Evolutionary conservation across 768 basidiomycete genomes (phyloP).

Genomic region (Naganishia antarctica): DNA sequence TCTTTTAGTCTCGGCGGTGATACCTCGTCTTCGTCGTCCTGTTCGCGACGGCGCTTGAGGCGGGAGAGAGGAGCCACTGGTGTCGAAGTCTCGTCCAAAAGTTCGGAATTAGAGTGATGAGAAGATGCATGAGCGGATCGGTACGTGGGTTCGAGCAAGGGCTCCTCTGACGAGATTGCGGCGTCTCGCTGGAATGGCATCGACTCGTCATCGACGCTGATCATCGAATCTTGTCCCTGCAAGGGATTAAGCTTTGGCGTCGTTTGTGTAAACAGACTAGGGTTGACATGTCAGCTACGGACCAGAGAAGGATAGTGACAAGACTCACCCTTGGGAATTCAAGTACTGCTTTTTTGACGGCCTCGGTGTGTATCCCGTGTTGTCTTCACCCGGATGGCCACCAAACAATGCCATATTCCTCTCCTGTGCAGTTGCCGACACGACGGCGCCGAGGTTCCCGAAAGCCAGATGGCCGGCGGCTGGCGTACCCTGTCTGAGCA

Average conservation of each 20-base stretch:
- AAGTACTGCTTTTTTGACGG: constrained; percentile 11
- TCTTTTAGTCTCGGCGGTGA: neutral
- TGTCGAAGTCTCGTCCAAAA: constrained; percentile 3
- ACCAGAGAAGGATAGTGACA: neutral
- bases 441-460: constrained; percentile 2
- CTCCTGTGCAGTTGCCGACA: constrained; percentile 4
- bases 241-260: constrained; percentile 7
- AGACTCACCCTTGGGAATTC: constrained; percentile 8
- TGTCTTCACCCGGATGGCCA: neutral
- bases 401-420: neutral
- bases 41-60: constrained; percentile 2
- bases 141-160: constrained; percentile 9
- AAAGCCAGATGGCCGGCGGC: neutral
- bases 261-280: constrained; percentile 13
- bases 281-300: neutral
- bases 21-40: constrained; percentile 5
- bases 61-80: constrained; percentile 3
- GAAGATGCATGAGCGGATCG: neutral
- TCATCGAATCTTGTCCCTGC: constrained; percentile 10
- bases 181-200: neutral
- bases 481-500: constrained; percentile 10
- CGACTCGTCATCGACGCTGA: constrained; percentile 11
- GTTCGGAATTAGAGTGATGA: neutral
- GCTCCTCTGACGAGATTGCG: neutral
- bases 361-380: constrained; percentile 19